phyloP scores from a whole-genome alignment of 208 protist species.

The Trypanosomatidae sp. region DNA sequence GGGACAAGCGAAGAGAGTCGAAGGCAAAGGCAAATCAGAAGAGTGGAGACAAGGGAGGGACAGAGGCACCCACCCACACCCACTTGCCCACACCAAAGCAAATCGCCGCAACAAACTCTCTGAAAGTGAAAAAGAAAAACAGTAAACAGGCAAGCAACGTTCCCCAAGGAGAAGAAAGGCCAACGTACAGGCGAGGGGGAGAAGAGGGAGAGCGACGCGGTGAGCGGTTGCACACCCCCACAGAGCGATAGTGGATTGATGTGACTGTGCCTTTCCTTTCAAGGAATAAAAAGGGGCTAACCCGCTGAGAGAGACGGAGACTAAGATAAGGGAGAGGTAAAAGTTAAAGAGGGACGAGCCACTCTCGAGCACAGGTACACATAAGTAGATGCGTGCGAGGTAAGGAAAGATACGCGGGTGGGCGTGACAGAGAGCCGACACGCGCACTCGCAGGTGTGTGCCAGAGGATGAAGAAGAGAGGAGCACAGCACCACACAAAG shows the following conservation, averaged over 20 bases:
- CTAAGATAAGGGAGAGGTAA: not conserved
- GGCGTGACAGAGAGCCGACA: not conserved
- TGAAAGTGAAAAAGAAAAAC: not conserved
- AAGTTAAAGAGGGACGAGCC: not conserved
- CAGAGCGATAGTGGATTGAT: too few relatives aligned
- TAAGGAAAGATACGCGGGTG: not conserved
- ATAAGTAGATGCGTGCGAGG: not conserved
- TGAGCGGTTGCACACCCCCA: too few relatives aligned
- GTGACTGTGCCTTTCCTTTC: too few relatives aligned
- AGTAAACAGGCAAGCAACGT: not conserved
- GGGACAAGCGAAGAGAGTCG: not conserved
- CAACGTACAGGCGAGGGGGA: not conserved
- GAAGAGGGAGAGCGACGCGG: not conserved
- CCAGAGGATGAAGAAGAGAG: not conserved
- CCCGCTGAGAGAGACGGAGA: not conserved
- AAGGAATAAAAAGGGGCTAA: too few relatives aligned
- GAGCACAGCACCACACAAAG: not conserved
- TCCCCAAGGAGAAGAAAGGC: not conserved
- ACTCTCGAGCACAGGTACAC: not conserved
- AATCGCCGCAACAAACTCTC: not conserved
- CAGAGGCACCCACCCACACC: not conserved
- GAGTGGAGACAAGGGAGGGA: conserved; percentile 11
- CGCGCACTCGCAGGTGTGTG: too few relatives aligned
- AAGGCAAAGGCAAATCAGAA: conserved; percentile 9
- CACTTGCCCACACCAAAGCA: not conserved